These are phyloP conservation scores for Quercus lobata DNA, from an alignment of 331 rosid species.

Conservation along the genomic window DNA sequence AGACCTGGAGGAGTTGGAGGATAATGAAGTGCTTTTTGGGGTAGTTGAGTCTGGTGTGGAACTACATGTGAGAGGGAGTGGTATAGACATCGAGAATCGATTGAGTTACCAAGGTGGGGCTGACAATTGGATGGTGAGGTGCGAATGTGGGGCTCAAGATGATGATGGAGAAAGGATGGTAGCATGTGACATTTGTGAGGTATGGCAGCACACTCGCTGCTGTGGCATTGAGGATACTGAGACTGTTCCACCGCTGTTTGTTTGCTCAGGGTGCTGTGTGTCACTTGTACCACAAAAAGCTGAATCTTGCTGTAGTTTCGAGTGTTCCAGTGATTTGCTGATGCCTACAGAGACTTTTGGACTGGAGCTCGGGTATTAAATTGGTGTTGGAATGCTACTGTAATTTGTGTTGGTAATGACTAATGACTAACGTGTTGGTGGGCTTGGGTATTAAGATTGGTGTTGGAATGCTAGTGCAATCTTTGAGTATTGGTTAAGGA, in stretches of 20 bases:
- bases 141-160: slow-evolving; percentile 82
- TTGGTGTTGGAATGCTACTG: no score
- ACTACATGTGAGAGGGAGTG: slow-evolving; percentile 54
- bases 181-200: slow-evolving; percentile 83
- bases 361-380: no score
- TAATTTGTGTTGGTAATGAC: no score
- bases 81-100: slow-evolving; percentile 39
- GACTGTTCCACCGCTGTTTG: slow-evolving; percentile 72
- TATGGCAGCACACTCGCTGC: slow-evolving; percentile 88
- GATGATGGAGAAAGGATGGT: slow-evolving; percentile 97
- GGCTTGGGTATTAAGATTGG: no score
- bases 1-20: slow-evolving; percentile 42
- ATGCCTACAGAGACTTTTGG: no score
- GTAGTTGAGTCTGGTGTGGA: slow-evolving; percentile 57
- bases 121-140: slow-evolving; percentile 71
- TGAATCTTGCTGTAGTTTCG: slow-evolving; percentile 2
- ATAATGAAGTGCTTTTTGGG: slow-evolving; percentile 63
- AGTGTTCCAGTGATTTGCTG: background rate
- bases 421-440: no score
- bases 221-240: slow-evolving; percentile 74
- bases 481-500: no score
- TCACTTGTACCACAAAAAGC: slow-evolving; percentile 23
- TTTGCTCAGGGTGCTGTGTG: slow-evolving; percentile 56
- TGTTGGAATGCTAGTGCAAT: no score
- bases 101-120: slow-evolving; percentile 66